phyloP scores from a whole-genome alignment of 345 rosid species.

The Hibiscus syriacus region DNA sequence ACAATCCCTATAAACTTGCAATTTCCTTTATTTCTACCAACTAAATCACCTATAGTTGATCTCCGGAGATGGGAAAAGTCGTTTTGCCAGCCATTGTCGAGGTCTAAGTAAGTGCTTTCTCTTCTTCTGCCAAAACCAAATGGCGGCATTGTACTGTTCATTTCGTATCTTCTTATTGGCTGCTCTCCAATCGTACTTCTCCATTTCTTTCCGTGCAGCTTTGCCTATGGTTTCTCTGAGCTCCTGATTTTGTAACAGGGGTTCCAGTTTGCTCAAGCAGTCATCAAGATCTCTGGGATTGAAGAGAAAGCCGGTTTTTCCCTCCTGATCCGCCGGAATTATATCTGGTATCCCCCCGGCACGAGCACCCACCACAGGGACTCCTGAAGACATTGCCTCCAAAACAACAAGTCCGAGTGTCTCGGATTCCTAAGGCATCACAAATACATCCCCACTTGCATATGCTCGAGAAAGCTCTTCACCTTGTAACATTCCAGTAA shows the following conservation, averaged over 20 bases:
- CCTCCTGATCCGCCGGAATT: constrained; percentile 84
- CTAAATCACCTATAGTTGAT: constrained; percentile 21
- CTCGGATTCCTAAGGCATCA: constrained; percentile 97
- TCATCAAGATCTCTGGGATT: constrained; percentile 85
- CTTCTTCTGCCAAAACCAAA: constrained; percentile 96
- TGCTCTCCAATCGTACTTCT: constrained; percentile 94
- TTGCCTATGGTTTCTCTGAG: constrained; percentile 67
- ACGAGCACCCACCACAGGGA: constrained; percentile 86
- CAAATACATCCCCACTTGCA: constrained; percentile 92
- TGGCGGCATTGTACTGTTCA: constrained; percentile 89
- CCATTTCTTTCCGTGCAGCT: constrained; percentile 83
- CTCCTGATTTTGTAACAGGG: constrained; percentile 42
- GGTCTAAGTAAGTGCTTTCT: constrained; percentile 71
- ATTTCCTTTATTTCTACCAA: neutral
- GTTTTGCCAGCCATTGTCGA: constrained; percentile 59
- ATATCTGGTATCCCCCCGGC: constrained; percentile 98
- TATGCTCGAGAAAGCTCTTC: constrained; percentile 96
- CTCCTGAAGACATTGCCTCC: constrained; percentile 97
- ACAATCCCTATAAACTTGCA: neutral
- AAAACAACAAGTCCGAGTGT: constrained; percentile 94
- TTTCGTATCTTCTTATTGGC: constrained; percentile 84
- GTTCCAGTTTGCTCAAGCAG: constrained; percentile 65
- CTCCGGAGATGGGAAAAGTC: constrained; percentile 60
- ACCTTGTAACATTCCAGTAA: constrained; percentile 84
- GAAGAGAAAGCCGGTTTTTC: constrained; percentile 70